Base-by-base conservation (phyloP, 768 basidiomycete genomes). In the Boletus coccyginus region DNA sequence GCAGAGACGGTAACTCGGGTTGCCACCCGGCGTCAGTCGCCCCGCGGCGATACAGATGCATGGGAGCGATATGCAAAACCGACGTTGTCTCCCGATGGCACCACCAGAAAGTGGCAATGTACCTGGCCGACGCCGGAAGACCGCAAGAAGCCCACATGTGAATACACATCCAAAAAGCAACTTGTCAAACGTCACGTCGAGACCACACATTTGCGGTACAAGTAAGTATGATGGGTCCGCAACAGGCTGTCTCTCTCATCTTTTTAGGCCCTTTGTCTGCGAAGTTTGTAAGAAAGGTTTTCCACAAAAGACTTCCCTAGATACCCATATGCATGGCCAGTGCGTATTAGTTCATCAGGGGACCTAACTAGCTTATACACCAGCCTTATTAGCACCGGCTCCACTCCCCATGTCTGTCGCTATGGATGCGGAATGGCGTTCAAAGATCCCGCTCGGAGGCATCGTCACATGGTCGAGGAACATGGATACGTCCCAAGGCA, bases 131-230 rank as follows among this genome's bases (percentile, higher is more conserved):
- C 73, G 14, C 66, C 70, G 45, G 65, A 62, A 54, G 71, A 66
- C 52, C 73, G 56, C 59, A 67, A 67, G 50, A 67, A 64, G 32
- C 63, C 64, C 36, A 64, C 61, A 44, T 82, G 81, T 59, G 66
- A 71, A 21, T 81, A 81, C 58, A 65, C 66, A 35, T 73, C 78
- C 27, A 83, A 84, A 64, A 86, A 83, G 67, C 86, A 87, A 65
- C 75, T 86, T 42, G 82, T 88, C 55, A 87, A 86, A 67, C 78
- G 87, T 29, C 87, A 88, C 66, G 76, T 88, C 46, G 78, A 84
- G 67, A 81, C 81, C 10, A 81, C 79, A 14, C 87, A 88, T 64
- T 66, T 88, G 45, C 76, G 79, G 49, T 75, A 81, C 61, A 84
- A 81, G 87, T 84, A 57, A 57, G 82, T 58, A 40, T 64, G n/a